Evolutionary conservation across 2,329 filamentous ascomycete species (phyloP).

Genomic region (Drechmeria coniospora): DNA sequence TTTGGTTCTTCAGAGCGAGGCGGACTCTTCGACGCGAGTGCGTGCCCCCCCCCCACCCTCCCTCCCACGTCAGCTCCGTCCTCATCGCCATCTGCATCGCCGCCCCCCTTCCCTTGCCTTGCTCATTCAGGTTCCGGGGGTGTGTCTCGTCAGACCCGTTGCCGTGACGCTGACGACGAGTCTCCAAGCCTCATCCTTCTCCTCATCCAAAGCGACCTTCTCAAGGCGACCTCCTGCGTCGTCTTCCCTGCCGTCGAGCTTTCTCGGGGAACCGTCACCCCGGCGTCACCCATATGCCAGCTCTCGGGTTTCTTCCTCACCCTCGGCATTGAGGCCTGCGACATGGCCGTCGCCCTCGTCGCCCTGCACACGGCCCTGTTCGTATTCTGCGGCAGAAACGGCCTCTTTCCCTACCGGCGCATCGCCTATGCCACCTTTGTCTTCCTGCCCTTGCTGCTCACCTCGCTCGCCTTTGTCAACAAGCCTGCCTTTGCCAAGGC

Average conservation of each 20-base stretch:
- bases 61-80: not conserved
- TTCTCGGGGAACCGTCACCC: slow-evolving; percentile 30
- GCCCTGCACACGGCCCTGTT: slow-evolving; percentile 58
- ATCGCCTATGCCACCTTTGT: slow-evolving; percentile 42
- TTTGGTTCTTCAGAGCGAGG: slow-evolving; percentile 62
- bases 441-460: slow-evolving; percentile 41
- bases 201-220: slow-evolving; percentile 55
- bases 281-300: slow-evolving; percentile 46
- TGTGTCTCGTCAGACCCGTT: no score
- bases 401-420: slow-evolving; percentile 52
- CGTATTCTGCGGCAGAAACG: slow-evolving; percentile 48
- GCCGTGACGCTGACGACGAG: no score
- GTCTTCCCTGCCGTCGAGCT: slow-evolving; percentile 48
- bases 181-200: slow-evolving; percentile 62
- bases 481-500: slow-evolving; percentile 42
- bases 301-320: slow-evolving; percentile 52
- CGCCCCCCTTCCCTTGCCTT: no score
- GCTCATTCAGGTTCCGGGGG: no score
- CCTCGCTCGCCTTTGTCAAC: slow-evolving; percentile 48
- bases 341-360: slow-evolving; percentile 57
- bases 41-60: slow-evolving; percentile 12
- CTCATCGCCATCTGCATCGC: not conserved
- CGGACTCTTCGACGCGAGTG: slow-evolving; percentile 51
- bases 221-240: slow-evolving; percentile 54
- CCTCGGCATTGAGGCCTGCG: slow-evolving; percentile 52